These are phyloP conservation scores for Rhinocladiella mackenziei DNA, from an alignment of 2,329 filamentous ascomycete species.

Conservation along the genomic window DNA sequence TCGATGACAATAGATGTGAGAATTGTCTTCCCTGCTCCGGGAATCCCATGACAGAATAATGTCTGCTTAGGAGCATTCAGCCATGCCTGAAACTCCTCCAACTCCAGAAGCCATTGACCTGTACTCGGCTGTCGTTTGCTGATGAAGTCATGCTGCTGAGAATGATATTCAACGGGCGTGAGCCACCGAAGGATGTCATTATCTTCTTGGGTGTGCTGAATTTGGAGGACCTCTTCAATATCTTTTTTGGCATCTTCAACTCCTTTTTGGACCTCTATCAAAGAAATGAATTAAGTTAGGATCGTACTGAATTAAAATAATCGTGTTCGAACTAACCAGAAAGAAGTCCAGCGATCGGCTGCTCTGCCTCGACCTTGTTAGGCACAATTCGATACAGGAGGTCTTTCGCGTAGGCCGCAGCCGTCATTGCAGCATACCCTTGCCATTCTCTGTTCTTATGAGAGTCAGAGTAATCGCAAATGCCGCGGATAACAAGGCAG, in stretches of 20 bases:
- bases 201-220: neutral
- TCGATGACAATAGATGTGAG: constrained; percentile 18
- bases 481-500: constrained; percentile 30
- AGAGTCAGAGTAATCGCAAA: constrained; percentile 32
- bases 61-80: neutral
- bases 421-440: constrained; percentile 30
- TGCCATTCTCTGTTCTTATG: constrained; percentile 35
- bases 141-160: neutral
- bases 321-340: neutral
- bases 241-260: neutral
- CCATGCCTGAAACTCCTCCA: neutral
- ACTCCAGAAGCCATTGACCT: neutral
- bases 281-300: neutral
- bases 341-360: neutral
- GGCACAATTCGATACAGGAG: constrained; percentile 10
- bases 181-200: neutral
- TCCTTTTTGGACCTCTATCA: neutral
- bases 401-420: constrained; percentile 18
- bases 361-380: constrained; percentile 8
- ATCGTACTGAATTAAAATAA: too few relatives aligned
- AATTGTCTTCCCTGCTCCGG: constrained; percentile 24
- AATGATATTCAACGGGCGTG: constrained; percentile 1
- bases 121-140: neutral
- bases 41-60: neutral
- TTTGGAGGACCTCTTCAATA: neutral